phyloP scores from a whole-genome alignment of 352 stramenopile genomes.

The Bremia lactucae region DNA sequence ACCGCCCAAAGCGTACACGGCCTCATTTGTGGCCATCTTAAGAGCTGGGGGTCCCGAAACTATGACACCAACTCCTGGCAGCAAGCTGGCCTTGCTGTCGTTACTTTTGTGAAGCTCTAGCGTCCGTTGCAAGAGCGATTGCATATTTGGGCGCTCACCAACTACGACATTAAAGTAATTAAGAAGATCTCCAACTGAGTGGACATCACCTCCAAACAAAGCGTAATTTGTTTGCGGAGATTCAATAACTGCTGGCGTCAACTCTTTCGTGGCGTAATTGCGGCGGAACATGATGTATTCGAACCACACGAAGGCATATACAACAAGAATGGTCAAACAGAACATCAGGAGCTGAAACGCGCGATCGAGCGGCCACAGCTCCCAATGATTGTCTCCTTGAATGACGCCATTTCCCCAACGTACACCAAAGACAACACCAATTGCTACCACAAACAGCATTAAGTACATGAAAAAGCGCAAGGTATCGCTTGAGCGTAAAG shows the following conservation, averaged over 20 bases:
- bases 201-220: conserved; percentile 24
- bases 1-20: conserved; percentile 20
- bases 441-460: conserved; percentile 26
- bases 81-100: conserved; percentile 5
- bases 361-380: conserved; percentile 45
- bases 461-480: conserved; percentile 28
- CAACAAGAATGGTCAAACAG: conserved; percentile 29
- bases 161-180: conserved; percentile 21
- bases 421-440: conserved; percentile 23
- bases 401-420: conserved; percentile 42
- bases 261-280: conserved; percentile 2
- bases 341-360: conserved; percentile 39
- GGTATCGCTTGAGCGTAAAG: conserved; percentile 32
- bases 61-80: conserved; percentile 26
- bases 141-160: conserved; percentile 25
- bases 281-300: conserved; percentile 23
- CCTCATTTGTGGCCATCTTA: conserved; percentile 30
- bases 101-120: conserved; percentile 16
- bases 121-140: conserved; percentile 20
- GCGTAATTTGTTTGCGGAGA: conserved; percentile 2
- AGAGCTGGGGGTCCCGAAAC: conserved; percentile 27
- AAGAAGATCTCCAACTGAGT: conserved; percentile 31
- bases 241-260: conserved; percentile 4
- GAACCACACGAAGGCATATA: conserved; percentile 43
- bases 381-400: conserved; percentile 31